Evolutionary conservation across 106 monocot genomes (phyloP).

Genomic region (Dendrobium nobile): DNA sequence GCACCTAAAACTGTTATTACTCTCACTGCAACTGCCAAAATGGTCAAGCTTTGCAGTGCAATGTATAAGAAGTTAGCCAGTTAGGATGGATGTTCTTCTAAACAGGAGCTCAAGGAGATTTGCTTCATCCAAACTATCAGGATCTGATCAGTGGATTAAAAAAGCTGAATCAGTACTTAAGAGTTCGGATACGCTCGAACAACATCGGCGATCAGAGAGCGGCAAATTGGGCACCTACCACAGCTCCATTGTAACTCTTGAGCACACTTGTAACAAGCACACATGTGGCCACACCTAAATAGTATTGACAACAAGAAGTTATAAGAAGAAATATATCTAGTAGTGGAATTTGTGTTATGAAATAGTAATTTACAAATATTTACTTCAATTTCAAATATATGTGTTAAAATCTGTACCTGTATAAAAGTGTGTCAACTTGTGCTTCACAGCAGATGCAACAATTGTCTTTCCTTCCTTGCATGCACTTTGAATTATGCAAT

Average conservation of each 20-base stretch:
- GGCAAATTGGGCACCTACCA: conserved; percentile 48
- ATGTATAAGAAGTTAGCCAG: too few relatives aligned
- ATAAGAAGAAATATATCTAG: neutral
- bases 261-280: conserved; percentile 57
- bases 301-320: neutral
- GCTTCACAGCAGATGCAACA: conserved; percentile 57
- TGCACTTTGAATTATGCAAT: conserved; percentile 1
- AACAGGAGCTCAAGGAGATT: too few relatives aligned
- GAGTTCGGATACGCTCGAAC: conserved; percentile 37
- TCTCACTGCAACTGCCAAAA: too few relatives aligned
- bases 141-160: too few relatives aligned
- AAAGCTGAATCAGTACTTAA: too few relatives aligned
- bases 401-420: conserved; percentile 29
- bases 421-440: conserved; percentile 58
- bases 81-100: too few relatives aligned
- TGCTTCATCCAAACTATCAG: too few relatives aligned
- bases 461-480: conserved; percentile 16
- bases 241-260: conserved; percentile 36
- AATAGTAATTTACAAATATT: neutral
- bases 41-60: too few relatives aligned
- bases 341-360: neutral
- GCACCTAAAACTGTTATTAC: too few relatives aligned
- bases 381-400: neutral
- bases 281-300: conserved; percentile 69
- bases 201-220: conserved; percentile 42